Evolutionary conservation across 495 filamentous ascomycete species (phyloP), one percentile per base, ranked within the genome.

Genomic region (Letharia lupina): DNA sequence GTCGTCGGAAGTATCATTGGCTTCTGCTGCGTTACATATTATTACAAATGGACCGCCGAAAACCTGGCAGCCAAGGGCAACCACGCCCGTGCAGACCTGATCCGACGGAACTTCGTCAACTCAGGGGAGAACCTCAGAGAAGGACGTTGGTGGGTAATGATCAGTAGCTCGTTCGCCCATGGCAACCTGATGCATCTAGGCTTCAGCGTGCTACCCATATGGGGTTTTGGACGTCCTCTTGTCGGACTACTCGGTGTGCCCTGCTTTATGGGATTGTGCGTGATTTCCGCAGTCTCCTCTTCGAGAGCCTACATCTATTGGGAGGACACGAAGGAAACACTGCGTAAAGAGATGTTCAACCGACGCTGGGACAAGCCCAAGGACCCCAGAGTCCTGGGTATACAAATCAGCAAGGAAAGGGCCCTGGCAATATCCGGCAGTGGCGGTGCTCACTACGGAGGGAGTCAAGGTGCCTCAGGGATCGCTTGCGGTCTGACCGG

Each of bases 111-210:
- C 54, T 47, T 68, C n/a, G 12, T 70, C 41, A 54, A 39, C 44
- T 64, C 44, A 9, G 10, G 33, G 0, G 16, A 65, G 12, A 68
- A 68, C 45, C 12, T 62, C 20, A 35, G 47, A n/a, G 58, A 45
- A 33, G 62, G 65, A 18, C 57, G 62, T 11, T 70, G 63, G 62
- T 68, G 62, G 62, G 64, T 63, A n/a, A 1, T 70, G 20, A 1
- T 68, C 57, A 70, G 57, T 4, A 58, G 41, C 47, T 65, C 65
- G 4, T 10, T 70, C 10, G 58, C 50, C 33, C 68, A 70, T 33
- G 9, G 11, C 37, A 23, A n/a, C 7, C 45, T 50, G 11, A 4
- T 56, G 15, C 68, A 70, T 45, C 65, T 70, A 2, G 18, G 45
- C 9, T 1, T 65, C 37, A 68, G 68, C 57, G 63, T 68, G 62